Evolutionary conservation across 148 eudicot genomes (phyloP), one percentile per base, ranked within the genome.

Genomic region (Tetragonia tetragonoides): DNA sequence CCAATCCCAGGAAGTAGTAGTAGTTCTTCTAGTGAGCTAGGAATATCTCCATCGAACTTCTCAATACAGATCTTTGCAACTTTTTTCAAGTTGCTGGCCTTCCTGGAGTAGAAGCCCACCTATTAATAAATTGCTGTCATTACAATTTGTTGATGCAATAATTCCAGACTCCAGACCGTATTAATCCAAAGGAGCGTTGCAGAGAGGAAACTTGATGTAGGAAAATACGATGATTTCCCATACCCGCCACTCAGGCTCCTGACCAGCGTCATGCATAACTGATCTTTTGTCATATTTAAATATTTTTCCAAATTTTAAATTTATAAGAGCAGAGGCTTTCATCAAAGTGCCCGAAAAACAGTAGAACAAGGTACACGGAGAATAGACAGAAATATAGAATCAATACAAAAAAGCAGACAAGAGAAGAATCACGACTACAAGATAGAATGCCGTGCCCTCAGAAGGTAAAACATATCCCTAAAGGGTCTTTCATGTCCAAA

Each of bases 81-180:
- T 81, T 93, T 95, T 82, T 95, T 95, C 90, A 95, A 42, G 85
- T 95, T 89, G 82, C 51, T 80, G 61, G 99, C 94, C 87, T 95
- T 95, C 83, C 90, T 87, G 24, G 97, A 71, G 88, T 95, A 95
- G 82, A 95, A 95, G 14, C 97, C 99, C 57, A 95, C 99, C 97
- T 94, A 75, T 49, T 59, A 77, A 79, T 38, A 78, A 70, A 20
- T 46, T 51, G 11, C 66, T 7, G 60, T 21, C 44, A 70, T n/a
- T 4, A 54, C 73, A 75, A 63, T 11, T 59, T 46, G 57, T 70
- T 54, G 66, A n/a, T 11, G 28, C 9, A 49, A 14, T 40, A 10
- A 24, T 68, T 21, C n/a, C 60, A 63, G 10, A 75, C 12, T 14
- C 34, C 34, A 21, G 21, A 57, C 66, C 63, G 56, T 62, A 66